Conservation (phyloP, 805 yeast genomes). For the Cyberlindnera euphorbiiphila region DNA sequence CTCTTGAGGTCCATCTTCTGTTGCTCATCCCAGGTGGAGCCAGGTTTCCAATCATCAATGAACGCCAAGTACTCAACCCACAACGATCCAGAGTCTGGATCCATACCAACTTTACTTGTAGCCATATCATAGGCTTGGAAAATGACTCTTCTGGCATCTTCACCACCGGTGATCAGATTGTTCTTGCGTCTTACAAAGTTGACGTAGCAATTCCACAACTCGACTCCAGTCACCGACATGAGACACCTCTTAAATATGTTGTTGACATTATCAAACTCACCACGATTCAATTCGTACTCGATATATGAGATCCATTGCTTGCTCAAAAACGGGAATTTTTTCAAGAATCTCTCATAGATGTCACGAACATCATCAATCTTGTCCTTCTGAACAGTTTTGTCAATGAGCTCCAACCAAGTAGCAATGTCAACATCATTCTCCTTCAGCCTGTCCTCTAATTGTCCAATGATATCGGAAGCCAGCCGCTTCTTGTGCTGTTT, state of each 20-base stretch:
- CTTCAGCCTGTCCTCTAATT: constrained; percentile 50
- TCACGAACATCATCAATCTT: constrained; percentile 56
- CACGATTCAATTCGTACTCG: constrained; percentile 56
- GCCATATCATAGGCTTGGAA: constrained; percentile 84
- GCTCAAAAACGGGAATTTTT: constrained; percentile 63
- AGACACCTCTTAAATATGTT: constrained; percentile 61
- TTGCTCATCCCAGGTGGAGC: constrained; percentile 78
- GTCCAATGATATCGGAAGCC: constrained; percentile 50
- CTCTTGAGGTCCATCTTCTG: constrained; percentile 75
- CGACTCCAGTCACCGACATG: constrained; percentile 56
- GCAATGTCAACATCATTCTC: constrained; percentile 49
- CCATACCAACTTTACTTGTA: constrained; percentile 71
- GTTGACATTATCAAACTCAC: constrained; percentile 66
- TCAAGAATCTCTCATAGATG: constrained; percentile 57
- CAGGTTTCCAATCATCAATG: constrained; percentile 72
- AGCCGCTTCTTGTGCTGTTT: constrained; percentile 8
- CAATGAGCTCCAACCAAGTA: constrained; percentile 55
- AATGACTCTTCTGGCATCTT: constrained; percentile 68
- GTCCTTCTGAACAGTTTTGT: constrained; percentile 46
- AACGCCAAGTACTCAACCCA: constrained; percentile 86
- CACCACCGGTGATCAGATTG: constrained; percentile 77
- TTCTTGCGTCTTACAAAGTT: constrained; percentile 66
- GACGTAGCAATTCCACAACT: constrained; percentile 74
- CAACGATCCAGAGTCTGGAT: constrained; percentile 61
- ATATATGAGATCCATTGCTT: constrained; percentile 74